phyloP scores from a whole-genome alignment of 2,329 filamentous ascomycete species.

The Scedosporium apiospermum region DNA sequence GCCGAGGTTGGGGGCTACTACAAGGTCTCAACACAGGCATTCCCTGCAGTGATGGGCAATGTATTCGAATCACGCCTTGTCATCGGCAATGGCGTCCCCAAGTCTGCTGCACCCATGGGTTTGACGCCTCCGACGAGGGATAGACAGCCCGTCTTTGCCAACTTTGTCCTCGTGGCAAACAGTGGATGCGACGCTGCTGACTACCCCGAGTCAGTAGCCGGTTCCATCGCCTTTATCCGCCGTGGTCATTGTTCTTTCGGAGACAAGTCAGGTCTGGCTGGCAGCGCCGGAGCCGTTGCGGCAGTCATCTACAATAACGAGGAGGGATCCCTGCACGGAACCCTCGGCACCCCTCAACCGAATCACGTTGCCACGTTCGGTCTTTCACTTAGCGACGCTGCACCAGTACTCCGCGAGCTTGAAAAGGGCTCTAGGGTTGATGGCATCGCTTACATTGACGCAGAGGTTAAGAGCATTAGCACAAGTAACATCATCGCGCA shows the following conservation, averaged over 20 bases:
- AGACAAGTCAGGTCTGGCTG: slow-evolving; percentile 58
- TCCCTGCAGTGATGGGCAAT: slow-evolving; percentile 51
- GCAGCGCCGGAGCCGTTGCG: slow-evolving; percentile 58
- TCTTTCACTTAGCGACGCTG: slow-evolving; percentile 49
- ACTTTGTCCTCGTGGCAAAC: slow-evolving; percentile 50
- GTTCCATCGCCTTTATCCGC: slow-evolving; percentile 60
- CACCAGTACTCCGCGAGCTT: slow-evolving; percentile 44
- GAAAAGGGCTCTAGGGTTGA: slow-evolving; percentile 38
- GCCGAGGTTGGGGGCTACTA: slow-evolving; percentile 51
- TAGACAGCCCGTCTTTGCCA: slow-evolving; percentile 47
- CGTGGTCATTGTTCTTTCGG: slow-evolving; percentile 66
- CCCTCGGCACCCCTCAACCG: slow-evolving; percentile 51
- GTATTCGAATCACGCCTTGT: slow-evolving; percentile 50
- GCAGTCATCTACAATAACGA: slow-evolving; percentile 69
- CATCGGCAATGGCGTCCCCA: slow-evolving; percentile 41
- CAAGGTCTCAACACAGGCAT: slow-evolving; percentile 51
- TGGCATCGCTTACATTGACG: slow-evolving; percentile 50
- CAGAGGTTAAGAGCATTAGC: slow-evolving; percentile 41
- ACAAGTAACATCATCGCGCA: slow-evolving; percentile 56
- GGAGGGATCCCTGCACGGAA: slow-evolving; percentile 53
- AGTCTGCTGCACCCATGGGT: slow-evolving; percentile 46
- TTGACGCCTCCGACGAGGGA: slow-evolving; percentile 57
- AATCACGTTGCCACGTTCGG: slow-evolving; percentile 61
- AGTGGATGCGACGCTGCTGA: slow-evolving; percentile 55
- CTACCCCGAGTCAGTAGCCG: slow-evolving; percentile 48